Base-by-base conservation (phyloP, 768 basidiomycete genomes). In the Auricularia sp. region DNA sequence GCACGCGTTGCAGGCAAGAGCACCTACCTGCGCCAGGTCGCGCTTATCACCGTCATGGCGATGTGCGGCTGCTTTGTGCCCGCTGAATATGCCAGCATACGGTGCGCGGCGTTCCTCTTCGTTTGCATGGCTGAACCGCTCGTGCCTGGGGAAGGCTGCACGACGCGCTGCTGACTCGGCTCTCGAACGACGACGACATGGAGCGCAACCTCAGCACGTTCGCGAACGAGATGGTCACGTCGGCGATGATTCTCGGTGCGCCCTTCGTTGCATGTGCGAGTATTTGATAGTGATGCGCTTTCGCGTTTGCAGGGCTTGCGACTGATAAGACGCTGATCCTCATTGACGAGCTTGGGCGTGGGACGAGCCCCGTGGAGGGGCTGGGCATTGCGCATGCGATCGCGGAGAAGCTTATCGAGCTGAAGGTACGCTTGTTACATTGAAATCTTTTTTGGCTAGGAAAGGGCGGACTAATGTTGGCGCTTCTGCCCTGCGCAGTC, bases 111-210 rank as follows among this genome's bases (percentile, higher is more conserved):
- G 14, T 61, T 34, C 62, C 29, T 10, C 33, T 21, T 7, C 21
- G 65, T 18, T 51, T 54, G 53, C 35, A 18, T 58, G 16, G 59
- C 21, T 12, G 44, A 21, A 36, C 61, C 29, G 7, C 23, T 43
- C 21, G 29, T 29, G 29, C 29, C 29, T 29, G 66, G 35, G 34
- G 3, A 61, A 92, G 90, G 35, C 80, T 93, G 2, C 89, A 95
- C 66, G 92, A 96, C 66, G 82, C 87, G 0, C 79, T 98, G 3
- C 80, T 98, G 33, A 89, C 87, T 0, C 85, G 96, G 2, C 78
- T 99, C 18, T 96, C 93, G 0, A 98, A 98, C 69, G 94, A 98
- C 67, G 94, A 98, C 70, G 88, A 93, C 68, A 82, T 94, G 71
- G 93, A 96, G 74, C 88, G 86, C 71, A 90, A 83, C 54, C 74